A percentile compares a stretch with the other conserved stretches of the same genome.
phyloP scores from a whole-genome alignment of 768 basidiomycete genomes.

The Mycena crocata region DNA sequence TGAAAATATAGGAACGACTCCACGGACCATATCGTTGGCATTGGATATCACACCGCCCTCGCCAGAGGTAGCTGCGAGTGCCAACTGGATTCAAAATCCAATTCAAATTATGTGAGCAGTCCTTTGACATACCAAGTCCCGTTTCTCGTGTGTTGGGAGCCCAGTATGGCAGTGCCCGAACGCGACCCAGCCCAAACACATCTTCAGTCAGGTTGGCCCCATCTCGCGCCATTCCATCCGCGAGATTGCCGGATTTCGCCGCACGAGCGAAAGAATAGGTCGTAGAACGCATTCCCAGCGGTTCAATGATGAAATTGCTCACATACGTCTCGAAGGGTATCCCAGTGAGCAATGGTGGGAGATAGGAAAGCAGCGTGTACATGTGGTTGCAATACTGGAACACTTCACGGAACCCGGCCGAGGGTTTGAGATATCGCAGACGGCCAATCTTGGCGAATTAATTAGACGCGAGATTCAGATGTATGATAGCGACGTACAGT shows the following conservation, averaged over 20 bases:
- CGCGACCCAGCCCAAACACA: not conserved
- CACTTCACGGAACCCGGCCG: conserved; percentile 37
- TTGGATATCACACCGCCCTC: conserved; percentile 39
- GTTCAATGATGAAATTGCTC: conserved; percentile 22
- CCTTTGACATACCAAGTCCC: not conserved
- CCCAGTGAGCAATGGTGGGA: conserved; percentile 8
- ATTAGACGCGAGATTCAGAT: not conserved
- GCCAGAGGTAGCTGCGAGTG: not conserved
- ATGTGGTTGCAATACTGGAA: conserved; percentile 39
- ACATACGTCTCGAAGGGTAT: conserved; percentile 25
- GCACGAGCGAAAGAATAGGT: not conserved
- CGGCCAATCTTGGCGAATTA: conserved; percentile 23
- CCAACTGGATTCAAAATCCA: not conserved
- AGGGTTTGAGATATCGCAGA: conserved; percentile 34
- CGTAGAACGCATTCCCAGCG: conserved; percentile 23
- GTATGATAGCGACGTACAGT: conserved; percentile 4
- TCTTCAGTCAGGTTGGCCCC: conserved; percentile 7
- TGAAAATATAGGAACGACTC: not conserved
- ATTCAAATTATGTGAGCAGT: too few relatives aligned
- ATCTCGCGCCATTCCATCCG: not conserved
- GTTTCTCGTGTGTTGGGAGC: not conserved
- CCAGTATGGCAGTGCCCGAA: conserved; percentile 11
- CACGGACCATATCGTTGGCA: conserved; percentile 34
- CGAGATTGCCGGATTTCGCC: not conserved
- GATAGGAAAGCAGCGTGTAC: conserved; percentile 18